Evolutionary conservation across 23 red algal genomes (phyloP), one percentile per base, ranked within the genome.

Genomic region (Gracilaria caudata): DNA sequence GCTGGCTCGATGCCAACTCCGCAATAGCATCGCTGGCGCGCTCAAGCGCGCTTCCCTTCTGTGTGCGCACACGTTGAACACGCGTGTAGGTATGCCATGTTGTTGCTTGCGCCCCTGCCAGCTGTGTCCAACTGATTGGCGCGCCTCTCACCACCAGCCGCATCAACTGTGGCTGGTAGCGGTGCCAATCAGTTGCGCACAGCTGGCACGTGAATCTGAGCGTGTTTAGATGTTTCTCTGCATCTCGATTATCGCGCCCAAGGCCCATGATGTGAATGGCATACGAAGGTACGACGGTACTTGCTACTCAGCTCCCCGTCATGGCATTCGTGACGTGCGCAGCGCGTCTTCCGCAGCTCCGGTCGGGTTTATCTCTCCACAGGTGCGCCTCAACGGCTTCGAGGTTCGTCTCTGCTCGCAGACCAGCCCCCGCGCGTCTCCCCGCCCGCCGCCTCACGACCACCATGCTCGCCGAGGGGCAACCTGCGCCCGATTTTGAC

Each of bases 401-500:
- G 17, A n/a, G 6, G 5, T 71, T 71, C 65, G 40, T 41, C 34
- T 6, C 65, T 34, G 34, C 33, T 34, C 65, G 65, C 34, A 41
- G 4, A 1, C 19, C 65, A 21, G 34, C 34, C 34, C 65, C 4
- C 13, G 34, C 65, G 34, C 29, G 25, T 60, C 29, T 39, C 23
- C 35, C 74, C 46, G 34, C 45, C n/a, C 74, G 40, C 21, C 46
- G 45, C 46, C 34, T 35, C 74, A 36, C 51, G 1, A 2, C 37
- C 61, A 53, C 17, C 36, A 84, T 68, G 51, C 46, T 97, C 7
- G 72, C 84, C 44, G 90, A 92, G 76, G 95, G 95, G 8, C 65
- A 83, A 33, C 29, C 74, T 11, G 95, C 95, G 26, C 95, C 95
- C 33, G 83, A 90, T 76, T 98, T 98, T 49, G 78, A 79, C 26